Percentiles rank a stretch among this genome's conserved stretches.
Conservation (phyloP, 1,284 basidiomycete species). For the Puccinia hordei region DNA sequence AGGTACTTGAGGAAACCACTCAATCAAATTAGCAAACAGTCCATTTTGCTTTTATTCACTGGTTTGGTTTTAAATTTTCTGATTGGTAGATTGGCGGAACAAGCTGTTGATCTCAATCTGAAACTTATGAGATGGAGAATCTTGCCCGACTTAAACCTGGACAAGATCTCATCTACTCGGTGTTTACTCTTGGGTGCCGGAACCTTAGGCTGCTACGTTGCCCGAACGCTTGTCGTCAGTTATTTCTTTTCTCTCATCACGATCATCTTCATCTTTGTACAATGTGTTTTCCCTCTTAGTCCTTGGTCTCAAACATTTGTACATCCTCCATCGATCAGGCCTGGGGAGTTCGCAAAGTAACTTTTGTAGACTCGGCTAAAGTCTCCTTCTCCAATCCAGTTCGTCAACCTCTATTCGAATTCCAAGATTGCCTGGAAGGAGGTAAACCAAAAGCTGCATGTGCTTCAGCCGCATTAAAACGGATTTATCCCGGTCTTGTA, state of each 20-base stretch:
- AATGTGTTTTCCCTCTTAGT: not conserved
- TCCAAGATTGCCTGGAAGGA: conserved; percentile 88
- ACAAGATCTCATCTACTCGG: conserved; percentile 75
- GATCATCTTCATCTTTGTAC: not conserved
- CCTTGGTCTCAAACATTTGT: not conserved
- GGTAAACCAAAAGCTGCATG: conserved; percentile 90
- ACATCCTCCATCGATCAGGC: conserved; percentile 64
- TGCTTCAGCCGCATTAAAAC: conserved; percentile 81
- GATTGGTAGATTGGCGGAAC: conserved; percentile 74
- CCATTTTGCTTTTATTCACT: not conserved
- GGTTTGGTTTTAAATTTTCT: not conserved
- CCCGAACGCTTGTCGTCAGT: conserved; percentile 79
- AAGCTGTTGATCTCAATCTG: conserved; percentile 93
- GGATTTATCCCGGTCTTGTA: conserved; percentile 89
- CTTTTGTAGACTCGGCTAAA: conserved; percentile 82
- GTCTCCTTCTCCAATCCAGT: conserved; percentile 98
- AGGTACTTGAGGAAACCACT: conserved; percentile 62
- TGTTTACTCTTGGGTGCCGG: conserved; percentile 91
- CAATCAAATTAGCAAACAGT: not conserved
- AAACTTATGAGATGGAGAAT: conserved; percentile 99
- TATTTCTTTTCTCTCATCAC: not conserved
- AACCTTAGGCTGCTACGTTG: conserved; percentile 94
- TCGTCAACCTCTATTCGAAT: conserved; percentile 91
- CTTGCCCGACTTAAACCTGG: conserved; percentile 82
- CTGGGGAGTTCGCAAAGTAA: conserved; percentile 92